Conservation (phyloP, 306 rosid species). For the Geum urbanum region DNA sequence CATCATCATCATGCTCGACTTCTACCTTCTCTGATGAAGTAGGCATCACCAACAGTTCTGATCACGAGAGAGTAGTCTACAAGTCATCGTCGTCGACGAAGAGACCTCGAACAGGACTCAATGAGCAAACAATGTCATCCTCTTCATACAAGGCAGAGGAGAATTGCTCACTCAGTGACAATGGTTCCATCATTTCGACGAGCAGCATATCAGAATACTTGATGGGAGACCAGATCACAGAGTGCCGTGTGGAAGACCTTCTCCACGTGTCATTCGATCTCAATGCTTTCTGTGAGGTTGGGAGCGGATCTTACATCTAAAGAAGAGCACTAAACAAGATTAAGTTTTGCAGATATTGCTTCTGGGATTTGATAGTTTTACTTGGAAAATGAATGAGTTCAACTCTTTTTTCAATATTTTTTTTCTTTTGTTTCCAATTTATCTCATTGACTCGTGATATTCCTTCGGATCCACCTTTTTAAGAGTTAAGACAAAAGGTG, state of each 20-base stretch:
- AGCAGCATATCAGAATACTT: conserved; percentile 82
- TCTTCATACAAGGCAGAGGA: conserved; percentile 30
- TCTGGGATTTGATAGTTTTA: conserved; percentile 21
- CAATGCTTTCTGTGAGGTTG: conserved; percentile 64
- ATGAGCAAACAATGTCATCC: conserved; percentile 23
- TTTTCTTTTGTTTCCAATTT: not conserved
- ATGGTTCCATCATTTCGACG: conserved; percentile 44
- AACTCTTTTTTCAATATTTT: not conserved
- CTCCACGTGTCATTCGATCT: conserved; percentile 55
- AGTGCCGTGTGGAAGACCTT: conserved; percentile 81
- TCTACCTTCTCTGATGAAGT: conserved; percentile 20
- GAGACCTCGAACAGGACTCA: conserved; percentile 28
- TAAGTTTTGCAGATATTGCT: not conserved
- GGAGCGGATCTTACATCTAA: conserved; percentile 30
- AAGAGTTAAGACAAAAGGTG: not conserved
- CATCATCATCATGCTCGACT: conserved; percentile 31
- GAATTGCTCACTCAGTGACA: conserved; percentile 31
- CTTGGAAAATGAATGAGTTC: not conserved
- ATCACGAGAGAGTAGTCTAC: conserved; percentile 21
- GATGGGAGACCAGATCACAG: conserved; percentile 65
- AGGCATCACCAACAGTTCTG: conserved; percentile 4
- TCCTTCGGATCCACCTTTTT: not conserved
- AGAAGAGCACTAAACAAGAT: conserved; percentile 1
- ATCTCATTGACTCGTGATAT: not conserved
- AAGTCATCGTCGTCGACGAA: conserved; percentile 22